phyloP scores from a whole-genome alignment of 2,329 filamentous ascomycete genomes.

The Fusarium falciforme region DNA sequence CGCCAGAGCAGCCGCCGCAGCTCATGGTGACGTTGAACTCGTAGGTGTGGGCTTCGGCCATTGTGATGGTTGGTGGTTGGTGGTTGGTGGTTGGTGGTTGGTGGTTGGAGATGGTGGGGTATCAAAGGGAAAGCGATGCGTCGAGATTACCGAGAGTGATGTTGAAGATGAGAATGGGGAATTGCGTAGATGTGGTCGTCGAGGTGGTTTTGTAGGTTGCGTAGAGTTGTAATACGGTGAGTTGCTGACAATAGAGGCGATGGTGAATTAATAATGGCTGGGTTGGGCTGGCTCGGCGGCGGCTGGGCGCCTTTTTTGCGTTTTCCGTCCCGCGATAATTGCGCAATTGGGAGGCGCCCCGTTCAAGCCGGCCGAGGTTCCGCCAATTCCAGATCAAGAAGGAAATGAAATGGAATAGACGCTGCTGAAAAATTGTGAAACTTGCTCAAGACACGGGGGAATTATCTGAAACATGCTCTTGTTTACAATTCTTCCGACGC shows the following conservation, averaged over 20 bases:
- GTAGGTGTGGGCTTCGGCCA: slow-evolving; percentile 87
- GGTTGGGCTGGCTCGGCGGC: background rate
- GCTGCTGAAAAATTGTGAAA: slow-evolving; percentile 29
- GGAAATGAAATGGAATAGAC: background rate
- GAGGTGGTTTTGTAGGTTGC: slow-evolving; percentile 1
- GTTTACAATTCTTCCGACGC: slow-evolving; percentile 8
- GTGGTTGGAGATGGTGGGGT: slow-evolving; percentile 33
- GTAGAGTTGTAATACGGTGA: background rate
- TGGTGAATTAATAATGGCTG: slow-evolving; percentile 40
- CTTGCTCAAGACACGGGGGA: slow-evolving; percentile 41
- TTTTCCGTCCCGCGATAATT: slow-evolving; percentile 36
- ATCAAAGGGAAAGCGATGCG: slow-evolving; percentile 11
- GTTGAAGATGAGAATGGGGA: background rate
- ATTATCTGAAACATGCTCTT: slow-evolving; percentile 31
- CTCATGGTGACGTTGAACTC: slow-evolving; percentile 95
- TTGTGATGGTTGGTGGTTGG: slow-evolving; percentile 52
- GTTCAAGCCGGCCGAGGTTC: slow-evolving; percentile 1
- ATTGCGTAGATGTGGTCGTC: background rate
- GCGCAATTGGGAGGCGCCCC: slow-evolving; percentile 37
- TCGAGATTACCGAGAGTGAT: slow-evolving; percentile 4
- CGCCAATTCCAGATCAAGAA: slow-evolving; percentile 9
- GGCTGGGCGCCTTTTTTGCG: slow-evolving; percentile 2
- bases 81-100: slow-evolving; percentile 16
- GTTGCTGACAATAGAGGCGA: slow-evolving; percentile 30
- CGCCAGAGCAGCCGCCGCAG: slow-evolving; percentile 96